These are phyloP conservation scores for Triticum monococcum DNA, from an alignment of 176 grass and related monocot genomes.

Conservation along the genomic window DNA sequence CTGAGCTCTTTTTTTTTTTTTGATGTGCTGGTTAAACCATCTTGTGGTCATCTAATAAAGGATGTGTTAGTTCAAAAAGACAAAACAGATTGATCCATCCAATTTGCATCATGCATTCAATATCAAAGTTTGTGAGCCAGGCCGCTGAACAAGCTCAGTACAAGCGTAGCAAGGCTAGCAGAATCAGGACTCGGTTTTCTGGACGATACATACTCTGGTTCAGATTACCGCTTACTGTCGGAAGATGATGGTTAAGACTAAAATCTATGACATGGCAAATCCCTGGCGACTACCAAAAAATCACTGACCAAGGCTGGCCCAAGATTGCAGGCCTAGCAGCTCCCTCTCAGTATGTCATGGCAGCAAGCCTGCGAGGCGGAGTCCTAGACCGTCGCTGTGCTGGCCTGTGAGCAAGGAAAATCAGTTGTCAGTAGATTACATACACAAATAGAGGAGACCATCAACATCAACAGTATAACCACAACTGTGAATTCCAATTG, in stretches of 20 bases:
- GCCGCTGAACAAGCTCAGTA: background rate
- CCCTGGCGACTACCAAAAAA: background rate
- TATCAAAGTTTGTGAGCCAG: background rate
- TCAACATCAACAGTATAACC: background rate
- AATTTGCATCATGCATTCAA: background rate
- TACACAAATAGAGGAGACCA: background rate
- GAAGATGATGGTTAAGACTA: background rate
- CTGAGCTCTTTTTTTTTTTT: too few relatives aligned
- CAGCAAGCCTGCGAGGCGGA: slow-evolving; percentile 41
- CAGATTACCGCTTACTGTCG: background rate
- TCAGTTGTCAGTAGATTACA: background rate
- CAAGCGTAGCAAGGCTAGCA: background rate
- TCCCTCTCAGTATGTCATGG: slow-evolving; percentile 26
- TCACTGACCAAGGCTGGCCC: background rate
- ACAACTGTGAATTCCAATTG: background rate
- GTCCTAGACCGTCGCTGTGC: slow-evolving; percentile 35
- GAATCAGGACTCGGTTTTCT: background rate
- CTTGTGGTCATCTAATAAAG: too few relatives aligned
- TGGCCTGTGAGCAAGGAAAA: slow-evolving; percentile 26
- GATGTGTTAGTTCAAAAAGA: background rate
- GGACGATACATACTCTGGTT: background rate
- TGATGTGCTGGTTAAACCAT: too few relatives aligned
- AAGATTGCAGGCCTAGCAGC: background rate
- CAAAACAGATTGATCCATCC: background rate
- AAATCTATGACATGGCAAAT: background rate